Base-by-base conservation (phyloP, 192 early-diverging fungal species). In the Dispira parvispora region DNA sequence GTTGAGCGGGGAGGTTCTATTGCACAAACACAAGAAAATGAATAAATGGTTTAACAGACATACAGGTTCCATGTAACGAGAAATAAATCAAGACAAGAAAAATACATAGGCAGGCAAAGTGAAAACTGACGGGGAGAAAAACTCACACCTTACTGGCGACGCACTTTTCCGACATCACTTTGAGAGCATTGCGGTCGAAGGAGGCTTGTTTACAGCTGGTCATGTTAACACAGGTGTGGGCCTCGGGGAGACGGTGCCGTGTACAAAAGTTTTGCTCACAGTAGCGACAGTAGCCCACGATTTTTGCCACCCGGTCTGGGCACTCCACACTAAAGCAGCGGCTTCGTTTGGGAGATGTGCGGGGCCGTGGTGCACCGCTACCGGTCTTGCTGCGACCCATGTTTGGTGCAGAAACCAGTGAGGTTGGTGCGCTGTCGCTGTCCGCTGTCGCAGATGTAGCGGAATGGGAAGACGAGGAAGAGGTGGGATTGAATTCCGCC, bases 181-280 rank as follows among this genome's bases (percentile, higher is more conserved):
- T 82, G 47, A 72, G 72, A 53, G 76, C 79, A 42, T 80, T 72
- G 58, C 73, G 66, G 65, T 82, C 77, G 56, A 76, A 75, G 28
- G 83, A 79, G 45, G 72, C 78, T 63, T 82, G 71, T 38, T 75
- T 75, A 61, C 84, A 87, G 25, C 67, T 77, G 42, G 75, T 73
- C 52, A 89, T 65, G 54, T 88, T 84, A 11, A 73, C 69, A 67
- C 88, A 90, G 52, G 71, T 70, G 70, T 90, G 88, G 43, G 81
- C 73, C 66, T 90, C 88, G 28, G 86, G 84, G 25, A 90, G 64
- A 12, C 88, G 76, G 71, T 90, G 88, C 54, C 79, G 75, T 12
- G 75, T 71, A 65, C 88, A 90, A 67, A 75, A 88, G 46, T 80
- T 76, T 12, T 49, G 49, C 38, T 78, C 54, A 52, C 80, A 82